Evolutionary conservation across 495 filamentous ascomycete genomes (phyloP).

Genomic region (Schizothecium vesticola): DNA sequence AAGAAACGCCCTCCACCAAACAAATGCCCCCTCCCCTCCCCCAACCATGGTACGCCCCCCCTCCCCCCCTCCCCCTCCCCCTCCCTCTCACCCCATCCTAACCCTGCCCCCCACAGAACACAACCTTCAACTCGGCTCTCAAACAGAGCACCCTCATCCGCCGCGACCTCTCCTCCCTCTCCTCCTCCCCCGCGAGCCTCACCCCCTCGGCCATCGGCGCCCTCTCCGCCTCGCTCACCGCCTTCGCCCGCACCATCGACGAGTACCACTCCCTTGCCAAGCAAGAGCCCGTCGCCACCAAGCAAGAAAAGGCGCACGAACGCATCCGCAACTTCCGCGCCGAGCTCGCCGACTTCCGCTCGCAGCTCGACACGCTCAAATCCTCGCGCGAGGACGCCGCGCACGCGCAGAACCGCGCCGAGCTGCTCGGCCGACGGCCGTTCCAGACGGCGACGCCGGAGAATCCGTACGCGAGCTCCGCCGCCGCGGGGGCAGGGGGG

Average conservation of each 20-base stretch:
- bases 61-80: neutral
- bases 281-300: constrained; percentile 77
- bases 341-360: constrained; percentile 73
- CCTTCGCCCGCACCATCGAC: constrained; percentile 86
- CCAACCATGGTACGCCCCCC: constrained; percentile 1
- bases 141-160: constrained; percentile 88
- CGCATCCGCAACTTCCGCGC: constrained; percentile 78
- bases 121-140: constrained; percentile 90
- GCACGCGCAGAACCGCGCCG: constrained; percentile 66
- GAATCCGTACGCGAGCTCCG: constrained; percentile 79
- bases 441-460: constrained; percentile 85
- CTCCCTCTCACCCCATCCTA: neutral
- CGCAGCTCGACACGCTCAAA: constrained; percentile 71
- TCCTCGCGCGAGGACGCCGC: constrained; percentile 67
- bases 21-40: neutral
- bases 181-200: constrained; percentile 47
- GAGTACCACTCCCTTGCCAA: constrained; percentile 83
- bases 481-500: constrained; percentile 4
- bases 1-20: neutral
- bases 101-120: constrained; percentile 52
- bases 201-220: constrained; percentile 39
- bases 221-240: constrained; percentile 74
- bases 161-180: constrained; percentile 71
- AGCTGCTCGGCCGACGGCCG: constrained; percentile 85
- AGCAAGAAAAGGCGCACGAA: constrained; percentile 85